Conservation (phyloP, 2,329 filamentous ascomycete genomes). For the Shiraia sp. region DNA sequence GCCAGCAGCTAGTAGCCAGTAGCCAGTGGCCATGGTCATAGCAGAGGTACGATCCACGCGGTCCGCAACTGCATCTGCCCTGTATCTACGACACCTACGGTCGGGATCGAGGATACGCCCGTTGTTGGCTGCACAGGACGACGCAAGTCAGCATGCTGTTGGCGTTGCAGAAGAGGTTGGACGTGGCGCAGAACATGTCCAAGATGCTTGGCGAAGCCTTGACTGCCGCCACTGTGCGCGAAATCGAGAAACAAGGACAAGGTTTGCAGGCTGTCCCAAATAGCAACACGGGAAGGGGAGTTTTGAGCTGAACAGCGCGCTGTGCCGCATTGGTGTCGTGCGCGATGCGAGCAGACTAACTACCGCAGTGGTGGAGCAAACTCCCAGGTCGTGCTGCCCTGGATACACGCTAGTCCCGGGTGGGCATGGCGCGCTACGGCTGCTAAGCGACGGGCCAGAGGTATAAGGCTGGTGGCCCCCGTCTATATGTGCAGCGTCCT, state of each 20-base stretch:
- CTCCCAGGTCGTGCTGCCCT: not conserved
- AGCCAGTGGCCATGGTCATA: slow-evolving; percentile 1
- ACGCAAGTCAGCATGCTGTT: slow-evolving; percentile 13
- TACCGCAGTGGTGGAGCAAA: no score
- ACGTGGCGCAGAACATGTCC: slow-evolving; percentile 2
- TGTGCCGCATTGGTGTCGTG: no score
- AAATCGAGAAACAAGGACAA: slow-evolving; percentile 12
- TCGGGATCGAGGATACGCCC: slow-evolving; percentile 10
- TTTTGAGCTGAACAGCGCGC: slow-evolving; percentile 3
- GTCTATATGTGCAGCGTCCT: slow-evolving; percentile 17
- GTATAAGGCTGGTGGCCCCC: slow-evolving; percentile 13
- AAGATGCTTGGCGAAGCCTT: slow-evolving; percentile 34
- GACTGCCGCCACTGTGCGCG: slow-evolving; percentile 16
- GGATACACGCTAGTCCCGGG: no score
- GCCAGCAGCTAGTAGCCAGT: no score
- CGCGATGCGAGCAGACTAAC: no score
- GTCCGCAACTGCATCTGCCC: slow-evolving; percentile 8
- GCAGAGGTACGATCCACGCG: slow-evolving; percentile 3
- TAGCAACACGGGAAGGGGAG: slow-evolving; percentile 6
- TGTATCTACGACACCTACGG: slow-evolving; percentile 2
- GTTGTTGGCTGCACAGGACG: slow-evolving; percentile 9
- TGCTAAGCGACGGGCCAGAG: slow-evolving; percentile 7
- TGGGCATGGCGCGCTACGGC: not conserved
- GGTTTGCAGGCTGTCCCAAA: slow-evolving; percentile 3
- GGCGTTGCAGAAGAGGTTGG: slow-evolving; percentile 8